A percentile compares a stretch with the other conserved stretches of the same genome.
These are phyloP conservation scores for Sonneratia caseolaris DNA, from an alignment of 345 rosid species.

Conservation along the genomic window DNA sequence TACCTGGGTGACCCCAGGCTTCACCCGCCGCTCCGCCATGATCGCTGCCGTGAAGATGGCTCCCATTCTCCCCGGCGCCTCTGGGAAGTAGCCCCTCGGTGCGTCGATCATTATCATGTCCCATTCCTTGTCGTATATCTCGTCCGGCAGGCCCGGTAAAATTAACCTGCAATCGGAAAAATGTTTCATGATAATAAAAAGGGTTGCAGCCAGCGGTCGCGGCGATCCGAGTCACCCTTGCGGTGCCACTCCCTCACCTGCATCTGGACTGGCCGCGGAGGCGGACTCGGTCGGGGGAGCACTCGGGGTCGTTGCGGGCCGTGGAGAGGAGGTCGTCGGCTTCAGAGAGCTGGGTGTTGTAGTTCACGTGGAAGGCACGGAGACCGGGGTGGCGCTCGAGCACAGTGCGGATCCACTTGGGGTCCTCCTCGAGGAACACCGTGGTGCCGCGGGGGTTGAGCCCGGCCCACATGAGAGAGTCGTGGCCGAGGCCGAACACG, in stretches of 20 bases:
- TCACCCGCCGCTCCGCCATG: slow-evolving; percentile 38
- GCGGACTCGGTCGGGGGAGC: slow-evolving; percentile 21
- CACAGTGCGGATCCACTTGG: slow-evolving; percentile 25
- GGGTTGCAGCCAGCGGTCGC: too few relatives aligned
- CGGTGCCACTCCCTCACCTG: slow-evolving; percentile 14
- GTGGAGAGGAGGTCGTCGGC: slow-evolving; percentile 29
- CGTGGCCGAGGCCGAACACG: slow-evolving; percentile 52
- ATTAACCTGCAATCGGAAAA: neutral
- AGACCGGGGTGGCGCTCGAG: slow-evolving; percentile 21
- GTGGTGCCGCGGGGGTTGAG: slow-evolving; percentile 45
- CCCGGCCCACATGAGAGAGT: slow-evolving; percentile 52
- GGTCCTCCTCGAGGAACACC: slow-evolving; percentile 49
- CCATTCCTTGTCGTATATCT: slow-evolving; percentile 47
- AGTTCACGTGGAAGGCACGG: slow-evolving; percentile 24
- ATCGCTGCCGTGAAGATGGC: slow-evolving; percentile 50
- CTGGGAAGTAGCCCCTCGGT: slow-evolving; percentile 41
- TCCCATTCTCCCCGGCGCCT: slow-evolving; percentile 59
- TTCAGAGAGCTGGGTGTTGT: slow-evolving; percentile 38
- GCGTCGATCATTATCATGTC: slow-evolving; percentile 51
- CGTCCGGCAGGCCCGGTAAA: slow-evolving; percentile 27
- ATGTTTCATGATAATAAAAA: neutral
- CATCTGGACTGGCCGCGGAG: slow-evolving; percentile 26
- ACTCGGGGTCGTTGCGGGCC: slow-evolving; percentile 23
- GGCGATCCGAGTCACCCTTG: too few relatives aligned
- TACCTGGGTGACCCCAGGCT: slow-evolving; percentile 44